phyloP scores from a whole-genome alignment of 2,329 filamentous ascomycete species.

The Blumeriella jaapii region DNA sequence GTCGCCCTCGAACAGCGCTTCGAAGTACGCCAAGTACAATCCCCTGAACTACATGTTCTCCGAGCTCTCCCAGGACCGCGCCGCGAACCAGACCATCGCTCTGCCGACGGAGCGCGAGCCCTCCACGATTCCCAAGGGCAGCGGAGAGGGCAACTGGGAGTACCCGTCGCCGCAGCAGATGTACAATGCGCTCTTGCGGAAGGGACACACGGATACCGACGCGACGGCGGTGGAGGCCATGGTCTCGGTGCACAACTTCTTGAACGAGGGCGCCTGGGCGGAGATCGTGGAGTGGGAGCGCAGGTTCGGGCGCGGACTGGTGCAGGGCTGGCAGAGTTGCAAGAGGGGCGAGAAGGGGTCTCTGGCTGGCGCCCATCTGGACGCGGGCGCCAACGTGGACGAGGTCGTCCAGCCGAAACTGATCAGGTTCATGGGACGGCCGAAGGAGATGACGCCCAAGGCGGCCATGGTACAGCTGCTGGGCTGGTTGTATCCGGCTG shows the following conservation, averaged over 20 bases:
- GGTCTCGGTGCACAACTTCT: slow-evolving; percentile 95
- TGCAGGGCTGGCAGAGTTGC: slow-evolving; percentile 62
- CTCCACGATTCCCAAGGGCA: slow-evolving; percentile 84
- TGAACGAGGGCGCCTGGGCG: slow-evolving; percentile 94
- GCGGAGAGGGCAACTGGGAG: slow-evolving; percentile 76
- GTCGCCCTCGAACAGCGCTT: slow-evolving; percentile 21
- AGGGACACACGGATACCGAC: slow-evolving; percentile 91
- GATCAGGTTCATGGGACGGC: slow-evolving; percentile 78
- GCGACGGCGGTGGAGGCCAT: slow-evolving; percentile 89
- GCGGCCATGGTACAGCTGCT: slow-evolving; percentile 73
- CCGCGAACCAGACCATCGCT: slow-evolving; percentile 57
- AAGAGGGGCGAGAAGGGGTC: slow-evolving; percentile 60
- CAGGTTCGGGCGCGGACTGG: slow-evolving; percentile 65
- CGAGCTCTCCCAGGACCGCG: slow-evolving; percentile 68
- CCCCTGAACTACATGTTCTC: slow-evolving; percentile 94
- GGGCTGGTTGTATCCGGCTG: slow-evolving; percentile 65
- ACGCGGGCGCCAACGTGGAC: slow-evolving; percentile 40
- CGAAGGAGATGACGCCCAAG: slow-evolving; percentile 84
- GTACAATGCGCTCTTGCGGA: slow-evolving; percentile 96
- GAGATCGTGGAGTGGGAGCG: slow-evolving; percentile 93
- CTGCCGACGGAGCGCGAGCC: slow-evolving; percentile 73
- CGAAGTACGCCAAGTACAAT: slow-evolving; percentile 55
- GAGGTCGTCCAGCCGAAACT: slow-evolving; percentile 56
- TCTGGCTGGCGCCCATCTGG: slow-evolving; percentile 29
- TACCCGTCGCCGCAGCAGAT: slow-evolving; percentile 98